Evolutionary conservation across 2,329 filamentous ascomycete species (phyloP), one percentile per base, ranked within the genome.

Genomic region (Talaromyces sp.): DNA sequence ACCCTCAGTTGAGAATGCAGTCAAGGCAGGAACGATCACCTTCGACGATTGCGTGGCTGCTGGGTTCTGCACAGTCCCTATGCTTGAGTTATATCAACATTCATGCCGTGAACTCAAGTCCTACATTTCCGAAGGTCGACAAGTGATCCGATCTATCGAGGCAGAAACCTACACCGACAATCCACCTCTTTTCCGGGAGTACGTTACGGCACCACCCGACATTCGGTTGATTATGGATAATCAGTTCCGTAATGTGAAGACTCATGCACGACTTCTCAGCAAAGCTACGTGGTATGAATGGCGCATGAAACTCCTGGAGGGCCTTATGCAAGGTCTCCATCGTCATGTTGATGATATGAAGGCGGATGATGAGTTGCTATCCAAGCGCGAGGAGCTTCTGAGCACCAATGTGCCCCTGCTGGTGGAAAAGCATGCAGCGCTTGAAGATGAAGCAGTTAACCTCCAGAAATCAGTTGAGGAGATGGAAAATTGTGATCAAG

Each of bases 281-380:
- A 97, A 97, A 70, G 91, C 90, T 52, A 92, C 94, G 79, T 99
- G 94, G 94, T 99, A 99, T 70, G 89, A 93, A 66, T 99, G 94
- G 94, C 87, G 94, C 36, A 93, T 90, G 81, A 93, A 94, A 65
- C 82, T 97, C 20, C 86, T 89, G 27, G 82, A 91, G 51, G 89
- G 90, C 16, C 81, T 99, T 33, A 91, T 89, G 67, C 86, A 91
- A 62, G 92, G 90, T 3, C 82, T 97, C 3, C 72, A 89, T 49
- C 86, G 83, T 55, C 94, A 92, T 52, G 80, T 84, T 1, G 83
- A 89, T 51, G 90, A 87, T 17, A 90, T 99, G 84, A 82, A 85
- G 42, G 76, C 77, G 1, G 94, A 99, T 62, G 85, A 89, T 47
- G 77, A 82, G 49, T 66, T 84, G 2, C 71, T 99, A 7, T 72